These are phyloP conservation scores for Cystobasidium sp. DNA, from an alignment of 1,284 basidiomycete genomes.

Conservation along the genomic window DNA sequence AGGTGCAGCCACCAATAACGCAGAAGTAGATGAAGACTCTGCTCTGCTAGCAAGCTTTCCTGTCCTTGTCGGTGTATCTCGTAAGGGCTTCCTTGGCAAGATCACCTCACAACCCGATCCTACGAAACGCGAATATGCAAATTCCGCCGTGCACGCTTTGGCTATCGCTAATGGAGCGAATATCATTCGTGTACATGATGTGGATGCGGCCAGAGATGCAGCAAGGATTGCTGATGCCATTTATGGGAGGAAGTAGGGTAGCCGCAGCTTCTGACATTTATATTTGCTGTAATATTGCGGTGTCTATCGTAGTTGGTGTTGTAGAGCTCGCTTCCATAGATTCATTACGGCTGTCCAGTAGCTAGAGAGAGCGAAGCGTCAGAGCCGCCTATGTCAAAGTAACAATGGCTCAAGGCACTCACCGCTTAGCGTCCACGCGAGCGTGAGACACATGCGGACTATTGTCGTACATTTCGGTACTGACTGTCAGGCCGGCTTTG, in stretches of 20 bases:
- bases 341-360: conserved; percentile 19
- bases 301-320: not conserved
- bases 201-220: conserved; percentile 69
- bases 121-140: conserved; percentile 75
- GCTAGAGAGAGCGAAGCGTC: too few relatives aligned
- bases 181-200: conserved; percentile 84
- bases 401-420: too few relatives aligned
- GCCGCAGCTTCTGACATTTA: not conserved
- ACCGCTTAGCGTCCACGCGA: conserved; percentile 30
- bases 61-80: conserved; percentile 75
- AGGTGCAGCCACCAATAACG: conserved; percentile 32
- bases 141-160: conserved; percentile 76
- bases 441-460: conserved; percentile 42
- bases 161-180: conserved; percentile 75
- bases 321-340: conserved; percentile 22
- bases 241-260: conserved; percentile 34
- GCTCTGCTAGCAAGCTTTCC: conserved; percentile 67
- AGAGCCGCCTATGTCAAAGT: too few relatives aligned
- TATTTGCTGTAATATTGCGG: not conserved
- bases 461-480: conserved; percentile 18
- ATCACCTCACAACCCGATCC: conserved; percentile 65
- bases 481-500: conserved; percentile 5
- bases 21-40: not conserved
- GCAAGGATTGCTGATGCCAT: conserved; percentile 64
- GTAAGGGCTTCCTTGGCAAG: conserved; percentile 79